phyloP scores from a whole-genome alignment of 148 eudicot species.

The Chenopodium formosanum region DNA sequence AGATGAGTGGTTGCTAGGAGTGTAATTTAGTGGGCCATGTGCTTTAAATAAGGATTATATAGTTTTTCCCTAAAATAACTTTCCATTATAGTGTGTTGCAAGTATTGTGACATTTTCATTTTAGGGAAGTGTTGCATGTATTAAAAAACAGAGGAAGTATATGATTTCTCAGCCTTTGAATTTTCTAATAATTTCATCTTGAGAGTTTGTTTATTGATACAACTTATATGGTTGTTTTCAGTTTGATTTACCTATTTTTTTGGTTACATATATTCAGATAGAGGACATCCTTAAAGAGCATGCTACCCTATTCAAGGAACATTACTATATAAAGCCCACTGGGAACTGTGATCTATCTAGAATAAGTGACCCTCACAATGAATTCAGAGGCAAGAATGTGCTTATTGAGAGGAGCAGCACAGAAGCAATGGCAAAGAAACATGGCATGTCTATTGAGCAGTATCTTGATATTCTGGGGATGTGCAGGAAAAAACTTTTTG shows the following conservation, averaged over 20 bases:
- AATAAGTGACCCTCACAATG: slow-evolving; percentile 90
- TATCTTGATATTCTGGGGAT: slow-evolving; percentile 59
- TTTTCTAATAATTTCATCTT: background rate
- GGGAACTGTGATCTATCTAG: slow-evolving; percentile 90
- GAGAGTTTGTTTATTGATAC: background rate
- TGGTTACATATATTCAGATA: slow-evolving; percentile 38
- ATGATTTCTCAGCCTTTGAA: background rate
- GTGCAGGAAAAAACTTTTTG: slow-evolving; percentile 66
- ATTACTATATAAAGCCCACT: slow-evolving; percentile 70
- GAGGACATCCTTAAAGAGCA: slow-evolving; percentile 72
- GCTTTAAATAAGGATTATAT: too few relatives aligned
- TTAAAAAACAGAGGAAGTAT: too few relatives aligned
- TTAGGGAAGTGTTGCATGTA: too few relatives aligned
- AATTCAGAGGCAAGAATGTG: slow-evolving; percentile 81
- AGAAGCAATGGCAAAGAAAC: slow-evolving; percentile 66
- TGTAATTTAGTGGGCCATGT: too few relatives aligned
- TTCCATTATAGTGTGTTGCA: too few relatives aligned
- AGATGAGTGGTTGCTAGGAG: too few relatives aligned
- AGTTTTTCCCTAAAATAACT: too few relatives aligned
- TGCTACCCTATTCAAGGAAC: slow-evolving; percentile 73
- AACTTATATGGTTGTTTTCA: background rate
- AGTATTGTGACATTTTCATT: too few relatives aligned
- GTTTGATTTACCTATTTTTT: background rate
- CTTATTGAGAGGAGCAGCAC: slow-evolving; percentile 80
- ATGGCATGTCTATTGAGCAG: slow-evolving; percentile 51